Evolutionary conservation across 1,284 basidiomycete genomes (phyloP).

Genomic region (Gomphus bonarii): DNA sequence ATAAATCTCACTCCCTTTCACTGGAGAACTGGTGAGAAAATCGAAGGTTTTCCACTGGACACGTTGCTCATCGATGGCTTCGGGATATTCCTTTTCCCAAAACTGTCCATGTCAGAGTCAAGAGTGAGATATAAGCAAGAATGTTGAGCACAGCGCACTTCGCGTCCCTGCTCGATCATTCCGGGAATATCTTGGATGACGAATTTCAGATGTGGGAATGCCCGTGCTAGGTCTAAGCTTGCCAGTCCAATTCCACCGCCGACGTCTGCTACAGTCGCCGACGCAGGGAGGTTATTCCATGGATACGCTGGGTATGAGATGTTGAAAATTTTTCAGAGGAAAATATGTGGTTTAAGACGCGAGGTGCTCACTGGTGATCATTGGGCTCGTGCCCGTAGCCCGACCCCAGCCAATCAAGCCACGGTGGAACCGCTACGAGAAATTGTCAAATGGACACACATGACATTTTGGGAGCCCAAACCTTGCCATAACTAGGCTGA

Average conservation of each 20-base stretch:
- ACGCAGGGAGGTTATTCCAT: conserved; percentile 29
- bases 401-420: conserved; percentile 22
- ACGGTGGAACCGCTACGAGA: conserved; percentile 18
- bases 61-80: conserved; percentile 23
- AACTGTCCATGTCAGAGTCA: conserved; percentile 15
- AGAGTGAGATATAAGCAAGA: not conserved
- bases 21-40: conserved; percentile 33
- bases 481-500: not conserved
- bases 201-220: conserved; percentile 31
- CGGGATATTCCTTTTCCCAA: conserved; percentile 26
- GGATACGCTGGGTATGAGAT: conserved; percentile 27
- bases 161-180: conserved; percentile 25
- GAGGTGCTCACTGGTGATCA: conserved; percentile 16
- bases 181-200: conserved; percentile 36
- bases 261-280: conserved; percentile 35
- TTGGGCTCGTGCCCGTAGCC: conserved; percentile 13
- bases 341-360: not conserved
- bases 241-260: conserved; percentile 36
- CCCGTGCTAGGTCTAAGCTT: conserved; percentile 29
- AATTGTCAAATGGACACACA: not conserved
- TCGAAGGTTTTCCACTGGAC: conserved; percentile 32
- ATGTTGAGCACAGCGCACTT: conserved; percentile 11
- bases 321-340: not conserved
- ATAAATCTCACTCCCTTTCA: conserved; percentile 31
- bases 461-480: not conserved